Base-by-base conservation (phyloP, 202 grass and related monocot genomes). In the Elaeis oleifera region DNA sequence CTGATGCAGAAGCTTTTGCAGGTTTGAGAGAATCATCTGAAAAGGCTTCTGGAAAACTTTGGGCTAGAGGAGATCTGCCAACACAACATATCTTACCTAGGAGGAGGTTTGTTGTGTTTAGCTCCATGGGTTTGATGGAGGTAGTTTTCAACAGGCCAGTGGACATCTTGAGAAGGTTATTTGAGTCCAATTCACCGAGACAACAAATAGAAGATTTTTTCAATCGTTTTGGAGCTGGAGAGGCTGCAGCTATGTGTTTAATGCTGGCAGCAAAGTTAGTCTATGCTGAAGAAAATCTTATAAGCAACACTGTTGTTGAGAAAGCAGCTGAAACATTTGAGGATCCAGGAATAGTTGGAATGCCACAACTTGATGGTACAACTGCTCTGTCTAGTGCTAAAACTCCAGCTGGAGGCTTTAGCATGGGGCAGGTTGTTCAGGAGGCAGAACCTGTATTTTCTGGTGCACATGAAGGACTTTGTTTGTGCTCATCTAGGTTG, bases 401-500 rank as follows among this genome's bases (percentile, higher is more conserved):
- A 69, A 75, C 81, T 67, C 81, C 81, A 64, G 76, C 76, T 84
- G 92, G 92, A 63, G 92, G 87, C 51, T 97, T 97, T 66, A 97
- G 92, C 71, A 97, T 97, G 92, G 92, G 92, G 3, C 92, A 97
- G 66, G 92, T 97, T 70, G 78, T 95, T 74, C 92, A 97, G 74
- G 92, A 97, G 71, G 76, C 92, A 32, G 79, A 88, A 51, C 87
- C 92, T 74, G 68, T 81, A 68, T 97, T 97, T 69, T 97, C 92
- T 74, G 92, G 87, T 64, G 84, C 87, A 74, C 79, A 97, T 70
- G 87, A 97, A 78, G 92, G 92, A 61, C 87, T 97, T 63, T 91
- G 87, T 81, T 85, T 97, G 49, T 97, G 87, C 55, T 84, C 92
- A 49, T 97, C 92, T 17, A 91, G 92, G 74, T 65, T 97, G 67